Percentiles rank a stretch among this genome's conserved stretches.
Evolutionary conservation across 2,329 filamentous ascomycete species (phyloP).

Genomic region (Zymoseptoria passerinii): DNA sequence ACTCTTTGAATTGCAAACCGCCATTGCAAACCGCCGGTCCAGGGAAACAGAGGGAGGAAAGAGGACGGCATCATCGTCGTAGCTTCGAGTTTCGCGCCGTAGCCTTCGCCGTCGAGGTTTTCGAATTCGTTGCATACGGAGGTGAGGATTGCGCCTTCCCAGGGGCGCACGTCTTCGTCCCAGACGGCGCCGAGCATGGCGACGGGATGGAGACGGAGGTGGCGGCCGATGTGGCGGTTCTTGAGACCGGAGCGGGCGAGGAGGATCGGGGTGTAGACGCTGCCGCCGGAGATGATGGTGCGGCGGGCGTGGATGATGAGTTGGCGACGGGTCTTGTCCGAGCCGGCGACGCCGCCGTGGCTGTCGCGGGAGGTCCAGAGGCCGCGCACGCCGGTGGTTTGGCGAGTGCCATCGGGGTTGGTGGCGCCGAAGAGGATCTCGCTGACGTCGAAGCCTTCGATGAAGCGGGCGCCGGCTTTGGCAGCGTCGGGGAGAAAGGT

Average conservation of each 20-base stretch:
- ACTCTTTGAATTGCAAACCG: slow-evolving; percentile 64
- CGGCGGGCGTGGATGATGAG: slow-evolving; percentile 70
- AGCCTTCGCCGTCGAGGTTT: slow-evolving; percentile 69
- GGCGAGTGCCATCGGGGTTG: slow-evolving; percentile 39
- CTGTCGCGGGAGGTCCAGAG: slow-evolving; percentile 65
- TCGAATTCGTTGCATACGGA: slow-evolving; percentile 69
- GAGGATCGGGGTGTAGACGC: slow-evolving; percentile 67
- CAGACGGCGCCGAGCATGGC: slow-evolving; percentile 51
- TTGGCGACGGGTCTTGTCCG: slow-evolving; percentile 46
- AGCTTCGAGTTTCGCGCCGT: slow-evolving; percentile 75
- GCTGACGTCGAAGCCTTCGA: slow-evolving; percentile 72
- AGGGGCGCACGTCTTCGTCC: slow-evolving; percentile 55
- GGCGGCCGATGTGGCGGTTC: slow-evolving; percentile 72
- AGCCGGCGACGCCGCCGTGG: slow-evolving; percentile 49
- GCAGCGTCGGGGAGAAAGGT: slow-evolving; percentile 74
- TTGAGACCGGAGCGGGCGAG: slow-evolving; percentile 69
- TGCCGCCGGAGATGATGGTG: slow-evolving; percentile 70
- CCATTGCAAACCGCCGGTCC: slow-evolving; percentile 59
- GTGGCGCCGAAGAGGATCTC: slow-evolving; percentile 59
- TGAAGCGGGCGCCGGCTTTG: slow-evolving; percentile 66
- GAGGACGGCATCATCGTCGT: slow-evolving; percentile 65
- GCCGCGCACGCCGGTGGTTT: slow-evolving; percentile 64
- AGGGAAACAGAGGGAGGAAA: slow-evolving; percentile 56
- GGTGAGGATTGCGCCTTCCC: slow-evolving; percentile 70
- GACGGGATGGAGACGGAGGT: slow-evolving; percentile 75